Base-by-base conservation (phyloP, 140 eudicot species). In the Flaveria floridana region DNA sequence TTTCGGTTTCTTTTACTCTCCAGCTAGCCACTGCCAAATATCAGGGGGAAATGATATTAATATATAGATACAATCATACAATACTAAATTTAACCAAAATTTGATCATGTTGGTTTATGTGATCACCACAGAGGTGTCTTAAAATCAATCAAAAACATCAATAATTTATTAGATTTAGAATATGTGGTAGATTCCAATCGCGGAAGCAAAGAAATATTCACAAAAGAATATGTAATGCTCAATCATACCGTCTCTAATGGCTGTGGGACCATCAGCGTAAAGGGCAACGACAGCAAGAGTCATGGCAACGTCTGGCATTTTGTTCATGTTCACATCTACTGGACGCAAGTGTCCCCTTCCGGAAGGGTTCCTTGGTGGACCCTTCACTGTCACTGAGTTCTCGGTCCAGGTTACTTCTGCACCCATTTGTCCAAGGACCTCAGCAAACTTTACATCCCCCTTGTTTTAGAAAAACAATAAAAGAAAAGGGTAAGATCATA, bases 221-320 rank as follows among this genome's bases (percentile, higher is more conserved):
- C 13, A 11, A 21, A 23, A 61, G 4, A 34, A 28, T 1, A 5
- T 28, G 21, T 14, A 63, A 63, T 63, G 69, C 48, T 15, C 1
- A 28, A 72, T 14, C 76, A 37, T 94, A 94, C 99, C 97, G 66
- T 94, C 97, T 94, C 99, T 86, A 37, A 94, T 90, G 83, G 97
- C 76, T 50, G 99, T 94, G 72, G 99, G 87, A 34, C 99, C 99
- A 48, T 94, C 97, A 15, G 95, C 96, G 78, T 79, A 94, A 59
- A 94, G 94, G 42, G 99, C 99, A 46, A 90, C 97, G 0, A 94
- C 99, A 50, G 97, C 99, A 81, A 94, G 99, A 47, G 99, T 94
- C 99, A 94, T 94, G 69, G 99, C 97, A 50, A 94, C 99, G 76
- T 94, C 99, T 20, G 99, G 99, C 99, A 94, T 94, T 82, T 94